Base-by-base conservation (phyloP, 352 stramenopile species). In the Phytophthora meadii region DNA sequence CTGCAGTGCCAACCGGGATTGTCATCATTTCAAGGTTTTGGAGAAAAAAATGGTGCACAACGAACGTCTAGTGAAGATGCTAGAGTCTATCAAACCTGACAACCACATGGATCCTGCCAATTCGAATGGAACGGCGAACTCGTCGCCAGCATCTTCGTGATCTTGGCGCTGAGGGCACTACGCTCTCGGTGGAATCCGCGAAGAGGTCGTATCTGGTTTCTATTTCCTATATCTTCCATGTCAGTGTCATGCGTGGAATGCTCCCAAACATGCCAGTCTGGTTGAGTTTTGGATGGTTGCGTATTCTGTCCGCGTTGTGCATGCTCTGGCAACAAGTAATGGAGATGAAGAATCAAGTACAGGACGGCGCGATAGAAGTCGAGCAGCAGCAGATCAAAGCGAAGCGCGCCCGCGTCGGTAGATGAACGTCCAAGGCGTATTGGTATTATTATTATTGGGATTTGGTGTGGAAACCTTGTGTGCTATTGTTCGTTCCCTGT, bases 21-120 rank as follows among this genome's bases (percentile, higher is more conserved):
- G 84, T 60, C 84, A 93, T 51, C 84, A 93, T 55, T 93, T 89
- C 47, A 69, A 91, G 51, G 76, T 93, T 57, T 34, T 93, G 34
- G 77, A 86, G 34, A 66, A 89, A 60, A 81, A 74, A 55, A 74
- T 79, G 42, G 56, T 88, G 40, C 77, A 61, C 22, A 74, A 87
- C 36, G 56, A 90, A 56, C 80, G 77, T 28, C 67, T 92, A 19
- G 77, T 92, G 25, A 90, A 90, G 61, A 79, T 92, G 78, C 54
- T 90, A 22, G 82, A 92, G 64, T 88, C 76, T 52, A 74, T 90
- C 11, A 81, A 87, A 22, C 68, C 81, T 0, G 84, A 89, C 54
- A 88, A 85, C 60, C 84, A 90, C 69, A 90, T 88, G 58, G 72
- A 82, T 39, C 75, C 77, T 28, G 34, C 69, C 10, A 74, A 61